Base-by-base conservation (phyloP, 116 monocot genomes). In the Dioscorea cayenensis region DNA sequence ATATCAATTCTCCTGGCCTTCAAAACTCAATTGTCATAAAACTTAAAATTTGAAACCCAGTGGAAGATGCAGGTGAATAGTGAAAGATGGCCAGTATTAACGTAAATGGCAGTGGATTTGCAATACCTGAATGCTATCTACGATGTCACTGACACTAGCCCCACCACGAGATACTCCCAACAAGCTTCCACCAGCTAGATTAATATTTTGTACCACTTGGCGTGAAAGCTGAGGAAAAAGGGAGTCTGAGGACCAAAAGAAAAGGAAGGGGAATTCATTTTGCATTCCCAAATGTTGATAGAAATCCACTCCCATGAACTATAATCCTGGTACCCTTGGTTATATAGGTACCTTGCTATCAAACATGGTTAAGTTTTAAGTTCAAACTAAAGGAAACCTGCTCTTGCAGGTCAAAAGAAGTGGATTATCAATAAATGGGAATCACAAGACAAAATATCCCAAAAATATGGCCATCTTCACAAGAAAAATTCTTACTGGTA, bases 161-260 rank as follows among this genome's bases (percentile, higher is more conserved):
- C 88, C 89, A 61, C 95, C 95, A 77, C 95, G 91, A 67, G 95
- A 95, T 69, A 91, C 91, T 52, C 95, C 95, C 72, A 95, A 75
- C 20, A 91, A 71, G 68, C 95, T 95, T 67, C 95, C 95, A 75
- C 95, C 95, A 77, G 80, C 76, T 60, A 95, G 91, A 75, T 95
- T 91, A 62, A 91, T 91, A 67, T 95, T 95, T 76, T 95, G 82
- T 28, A 95, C 91, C 38, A 90, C 75, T 64, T 66, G 63, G 21
- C 84, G 84, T 2, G 87, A 90, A 70, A 94, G 83, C 94, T 94
- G 73, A 22, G 29, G 66, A 67, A 72, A 63, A 71, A 58, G 4
- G 37, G n/a, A 67, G 12, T 49, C 3, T 35, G 27, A 72, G 29
- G 49, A 52, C 50, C 71, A 49, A 19, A 6, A 68, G 13, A 70